phyloP scores from a whole-genome alignment of 805 yeast genomes.

The Candida succiphila region DNA sequence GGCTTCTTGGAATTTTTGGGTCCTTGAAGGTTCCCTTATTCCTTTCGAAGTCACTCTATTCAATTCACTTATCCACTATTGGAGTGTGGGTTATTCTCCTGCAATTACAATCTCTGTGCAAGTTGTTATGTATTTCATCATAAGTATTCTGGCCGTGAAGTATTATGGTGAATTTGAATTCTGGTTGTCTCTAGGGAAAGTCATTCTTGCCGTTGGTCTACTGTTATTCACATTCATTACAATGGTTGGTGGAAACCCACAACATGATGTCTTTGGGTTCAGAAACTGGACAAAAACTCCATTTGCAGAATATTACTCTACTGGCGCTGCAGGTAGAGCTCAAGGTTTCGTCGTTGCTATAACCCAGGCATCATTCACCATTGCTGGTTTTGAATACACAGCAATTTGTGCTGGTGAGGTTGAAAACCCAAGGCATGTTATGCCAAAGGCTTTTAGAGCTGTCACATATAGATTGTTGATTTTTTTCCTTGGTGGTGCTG shows the following conservation, averaged over 20 bases:
- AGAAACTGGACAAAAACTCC: conserved; percentile 37
- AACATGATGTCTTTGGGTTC: conserved; percentile 52
- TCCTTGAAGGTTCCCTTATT: conserved; percentile 30
- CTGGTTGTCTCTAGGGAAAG: conserved; percentile 28
- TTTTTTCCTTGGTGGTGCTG: conserved; percentile 38
- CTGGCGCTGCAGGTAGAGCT: conserved; percentile 32
- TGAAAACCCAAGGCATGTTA: conserved; percentile 31
- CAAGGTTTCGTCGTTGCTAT: conserved; percentile 40
- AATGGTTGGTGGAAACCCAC: conserved; percentile 78
- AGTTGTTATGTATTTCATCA: conserved; percentile 46
- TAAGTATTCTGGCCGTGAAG: conserved; percentile 59
- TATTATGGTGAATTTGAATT: conserved; percentile 44
- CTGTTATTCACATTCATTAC: conserved; percentile 36
- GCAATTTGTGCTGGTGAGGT: conserved; percentile 38
- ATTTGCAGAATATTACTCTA: conserved; percentile 19
- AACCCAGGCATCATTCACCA: conserved; percentile 62
- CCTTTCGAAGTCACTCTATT: conserved; percentile 36
- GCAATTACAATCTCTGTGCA: conserved; percentile 59
- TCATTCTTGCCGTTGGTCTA: conserved; percentile 27
- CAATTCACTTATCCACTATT: conserved; percentile 60
- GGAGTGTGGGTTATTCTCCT: conserved; percentile 65
- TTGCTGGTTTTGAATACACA: conserved; percentile 49
- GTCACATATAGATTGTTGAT: conserved; percentile 32
- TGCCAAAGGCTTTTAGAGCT: conserved; percentile 35
- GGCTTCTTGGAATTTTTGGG: conserved; percentile 22